A percentile compares a stretch with the other conserved stretches of the same genome.
phyloP scores from a whole-genome alignment of 2,329 filamentous ascomycete species.

The Beauveria rudraprayagi region DNA sequence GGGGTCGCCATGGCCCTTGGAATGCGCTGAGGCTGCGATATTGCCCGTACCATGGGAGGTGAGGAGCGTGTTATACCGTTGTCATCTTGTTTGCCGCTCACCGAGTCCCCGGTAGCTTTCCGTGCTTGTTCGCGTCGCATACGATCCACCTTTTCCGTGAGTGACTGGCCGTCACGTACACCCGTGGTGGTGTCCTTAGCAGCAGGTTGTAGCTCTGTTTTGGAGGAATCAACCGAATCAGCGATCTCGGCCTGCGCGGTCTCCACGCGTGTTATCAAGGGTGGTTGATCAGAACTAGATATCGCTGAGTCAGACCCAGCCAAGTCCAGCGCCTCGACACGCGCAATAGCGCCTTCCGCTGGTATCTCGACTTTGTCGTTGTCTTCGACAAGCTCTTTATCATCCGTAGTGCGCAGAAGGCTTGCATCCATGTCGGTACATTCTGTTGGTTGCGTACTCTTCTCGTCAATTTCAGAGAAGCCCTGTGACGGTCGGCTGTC shows the following conservation, averaged over 20 bases:
- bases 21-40: conserved; percentile 37
- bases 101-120: conserved; percentile 23
- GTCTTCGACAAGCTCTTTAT: conserved; percentile 18
- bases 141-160: conserved; percentile 42
- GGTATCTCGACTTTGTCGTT: conserved; percentile 22
- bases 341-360: conserved; percentile 32
- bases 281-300: conserved; percentile 14
- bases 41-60: conserved; percentile 45
- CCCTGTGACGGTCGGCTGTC: conserved; percentile 40
- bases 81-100: conserved; percentile 20
- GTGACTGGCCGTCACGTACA: conserved; percentile 18
- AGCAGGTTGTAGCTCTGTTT: not conserved
- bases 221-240: conserved; percentile 3
- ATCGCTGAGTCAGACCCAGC: conserved; percentile 28
- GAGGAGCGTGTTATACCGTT: conserved; percentile 36
- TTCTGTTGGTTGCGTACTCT: conserved; percentile 36
- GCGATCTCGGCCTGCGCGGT: conserved; percentile 7
- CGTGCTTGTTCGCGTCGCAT: conserved; percentile 40
- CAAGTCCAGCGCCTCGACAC: conserved; percentile 43
- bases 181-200: conserved; percentile 2
- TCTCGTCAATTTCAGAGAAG: conserved; percentile 39
- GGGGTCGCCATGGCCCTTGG: not conserved
- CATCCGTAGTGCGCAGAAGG: conserved; percentile 21
- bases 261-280: conserved; percentile 3
- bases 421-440: conserved; percentile 22